These are phyloP conservation scores for Linum lewisii DNA, from an alignment of 345 rosid genomes.

Conservation along the genomic window DNA sequence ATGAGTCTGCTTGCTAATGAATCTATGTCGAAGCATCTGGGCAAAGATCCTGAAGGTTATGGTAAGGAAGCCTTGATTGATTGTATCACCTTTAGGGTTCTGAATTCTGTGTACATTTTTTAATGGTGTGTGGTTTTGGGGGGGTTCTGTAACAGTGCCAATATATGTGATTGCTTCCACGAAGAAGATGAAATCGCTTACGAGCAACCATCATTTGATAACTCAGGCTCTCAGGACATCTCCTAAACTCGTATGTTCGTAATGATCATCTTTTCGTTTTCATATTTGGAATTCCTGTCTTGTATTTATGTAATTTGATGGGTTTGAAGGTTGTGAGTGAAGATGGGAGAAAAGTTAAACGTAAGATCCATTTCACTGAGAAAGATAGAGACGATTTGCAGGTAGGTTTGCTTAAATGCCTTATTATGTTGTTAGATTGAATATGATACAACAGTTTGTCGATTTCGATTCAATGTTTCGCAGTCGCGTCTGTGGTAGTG, in stretches of 20 bases:
- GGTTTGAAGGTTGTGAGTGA: conserved; percentile 54
- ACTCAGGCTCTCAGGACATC: conserved; percentile 71
- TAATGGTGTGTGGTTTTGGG: no score
- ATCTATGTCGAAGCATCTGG: conserved; percentile 63
- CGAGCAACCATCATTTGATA: conserved; percentile 48
- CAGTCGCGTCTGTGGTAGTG: conserved; percentile 75
- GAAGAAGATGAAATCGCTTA: conserved; percentile 75
- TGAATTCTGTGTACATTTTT: not conserved
- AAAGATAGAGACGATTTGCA: conserved; percentile 78
- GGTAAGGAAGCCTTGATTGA: conserved; percentile 62
- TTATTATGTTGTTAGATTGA: no score
- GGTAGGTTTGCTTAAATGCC: no score
- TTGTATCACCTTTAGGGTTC: no score
- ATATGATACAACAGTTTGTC: no score
- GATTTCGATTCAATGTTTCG: no score
- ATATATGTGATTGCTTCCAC: conserved; percentile 65
- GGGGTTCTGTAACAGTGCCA: conserved; percentile 40
- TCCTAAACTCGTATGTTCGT: conserved; percentile 68
- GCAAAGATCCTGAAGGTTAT: conserved; percentile 81
- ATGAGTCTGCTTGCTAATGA: conserved; percentile 91
- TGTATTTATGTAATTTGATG: no score
- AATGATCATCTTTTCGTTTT: not conserved
- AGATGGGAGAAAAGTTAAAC: conserved; percentile 70
- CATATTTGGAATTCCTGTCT: not conserved
- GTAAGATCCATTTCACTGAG: conserved; percentile 61